Conservation (phyloP, 2,329 filamentous ascomycete genomes). For the Penicillium digitatum region DNA sequence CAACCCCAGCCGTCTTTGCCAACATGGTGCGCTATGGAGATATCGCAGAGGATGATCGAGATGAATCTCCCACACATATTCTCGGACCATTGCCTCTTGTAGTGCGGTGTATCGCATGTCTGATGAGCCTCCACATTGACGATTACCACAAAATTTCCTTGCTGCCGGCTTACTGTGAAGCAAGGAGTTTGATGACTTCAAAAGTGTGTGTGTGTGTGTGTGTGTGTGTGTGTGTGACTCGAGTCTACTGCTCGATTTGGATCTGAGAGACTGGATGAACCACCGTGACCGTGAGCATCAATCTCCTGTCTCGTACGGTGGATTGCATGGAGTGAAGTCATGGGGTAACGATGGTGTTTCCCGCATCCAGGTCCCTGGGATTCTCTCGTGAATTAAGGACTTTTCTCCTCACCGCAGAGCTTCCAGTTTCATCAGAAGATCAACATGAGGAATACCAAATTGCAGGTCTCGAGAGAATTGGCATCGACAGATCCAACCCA, state of each 20-base stretch:
- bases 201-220: not conserved
- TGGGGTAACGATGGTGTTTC: slow-evolving; percentile 8
- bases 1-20: not conserved
- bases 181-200: not conserved
- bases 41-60: not conserved
- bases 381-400: not conserved
- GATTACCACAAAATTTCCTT: not conserved
- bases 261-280: not conserved
- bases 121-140: not conserved
- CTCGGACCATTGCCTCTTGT: not conserved
- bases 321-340: slow-evolving; percentile 8
- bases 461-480: not conserved
- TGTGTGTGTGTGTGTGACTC: not conserved
- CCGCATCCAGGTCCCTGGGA: slow-evolving; percentile 17
- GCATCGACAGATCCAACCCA: not conserved
- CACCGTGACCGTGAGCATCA: not conserved
- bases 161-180: not conserved
- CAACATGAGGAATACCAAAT: not conserved
- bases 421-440: not conserved
- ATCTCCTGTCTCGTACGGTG: not conserved
- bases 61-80: not conserved
- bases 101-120: not conserved
- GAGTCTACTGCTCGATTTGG: not conserved
- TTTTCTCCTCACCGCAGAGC: no score
- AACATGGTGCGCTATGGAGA: not conserved